A percentile compares a stretch with the other conserved stretches of the same genome.
phyloP scores from a whole-genome alignment of 106 monocot genomes.

The Acanthochlamys bracteata region DNA sequence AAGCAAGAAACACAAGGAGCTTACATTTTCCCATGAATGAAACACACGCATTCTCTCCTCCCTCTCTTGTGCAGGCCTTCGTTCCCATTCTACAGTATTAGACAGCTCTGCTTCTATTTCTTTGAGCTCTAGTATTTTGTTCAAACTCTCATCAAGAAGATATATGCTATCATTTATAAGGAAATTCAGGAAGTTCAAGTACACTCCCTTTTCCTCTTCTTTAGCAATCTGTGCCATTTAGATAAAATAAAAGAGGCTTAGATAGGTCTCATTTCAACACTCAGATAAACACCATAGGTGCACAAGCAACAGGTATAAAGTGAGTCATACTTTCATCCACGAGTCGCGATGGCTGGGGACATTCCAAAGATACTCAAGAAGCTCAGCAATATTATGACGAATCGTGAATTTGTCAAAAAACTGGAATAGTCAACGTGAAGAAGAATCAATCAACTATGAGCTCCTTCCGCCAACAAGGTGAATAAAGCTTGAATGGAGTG shows the following conservation, averaged over 20 bases:
- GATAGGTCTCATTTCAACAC: no score
- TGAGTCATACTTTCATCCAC: slow-evolving; percentile 56
- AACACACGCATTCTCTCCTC: slow-evolving; percentile 80
- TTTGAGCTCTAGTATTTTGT: slow-evolving; percentile 96
- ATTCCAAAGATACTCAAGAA: slow-evolving; percentile 91
- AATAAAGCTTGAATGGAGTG: no score
- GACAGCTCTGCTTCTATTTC: slow-evolving; percentile 95
- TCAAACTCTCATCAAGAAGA: slow-evolving; percentile 99
- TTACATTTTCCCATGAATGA: slow-evolving; percentile 83
- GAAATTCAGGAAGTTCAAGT: slow-evolving; percentile 95
- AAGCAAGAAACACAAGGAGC: slow-evolving; percentile 6
- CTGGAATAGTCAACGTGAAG: no score
- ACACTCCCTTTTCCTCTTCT: slow-evolving; percentile 97
- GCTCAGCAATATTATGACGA: slow-evolving; percentile 96
- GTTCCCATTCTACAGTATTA: slow-evolving; percentile 81
- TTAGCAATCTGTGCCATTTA: slow-evolving; percentile 68
- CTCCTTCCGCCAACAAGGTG: no score
- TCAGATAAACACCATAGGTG: no score
- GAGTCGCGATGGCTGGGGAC: slow-evolving; percentile 82
- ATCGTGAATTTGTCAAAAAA: slow-evolving; percentile 97
- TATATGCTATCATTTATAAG: slow-evolving; percentile 98
- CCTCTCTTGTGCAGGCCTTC: slow-evolving; percentile 80
- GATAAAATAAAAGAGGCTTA: neutral
- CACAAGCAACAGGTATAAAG: neutral
- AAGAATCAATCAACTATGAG: no score